Base-by-base conservation (phyloP, 2,329 filamentous ascomycete genomes). In the Penicillium sp. region DNA sequence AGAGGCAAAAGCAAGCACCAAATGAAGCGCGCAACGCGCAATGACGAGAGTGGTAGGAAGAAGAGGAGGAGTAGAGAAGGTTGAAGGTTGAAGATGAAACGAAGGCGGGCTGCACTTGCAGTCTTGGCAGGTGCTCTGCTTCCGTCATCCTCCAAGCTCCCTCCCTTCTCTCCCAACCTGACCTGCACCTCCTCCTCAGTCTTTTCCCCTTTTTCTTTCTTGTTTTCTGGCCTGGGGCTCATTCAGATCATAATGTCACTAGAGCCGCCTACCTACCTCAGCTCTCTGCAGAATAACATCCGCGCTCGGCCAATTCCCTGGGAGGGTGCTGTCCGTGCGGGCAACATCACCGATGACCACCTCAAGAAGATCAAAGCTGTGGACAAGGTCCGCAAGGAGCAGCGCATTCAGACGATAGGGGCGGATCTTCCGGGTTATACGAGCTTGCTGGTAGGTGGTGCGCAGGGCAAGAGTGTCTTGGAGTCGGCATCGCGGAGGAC, bases 341-440 rank as follows among this genome's bases (percentile, higher is more conserved):
- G 92, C 73, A 94, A 91, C 68, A 89, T 99, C 75, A 96, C 90
- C 52, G 93, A 97, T 63, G 87, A 89, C 63, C 93, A 99, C 75
- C 84, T 97, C 64, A 90, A 89, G 79, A 93, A 92, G 82, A 96
- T 99, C 77, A 92, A 92, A 75, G 90, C 92, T 55, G 90, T 97
- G 64, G 94, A 97, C 75, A 97, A 97, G 77, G 90, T 94, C 61
- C 89, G 91, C 74, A 94, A 91, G 74, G 94, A 97, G 63, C 89
- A 91, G 75, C 85, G 92, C 68, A 88, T 87, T 70, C 85, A 93
- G 68, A 88, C 86, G 15, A 86, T 97, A 56, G 89, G 96, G 71
- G 78, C 76, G 49, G 90, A 97, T 75, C 76, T 93, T 20, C 82
- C 87, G 63, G 90, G 87, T 60, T 99, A 96, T 75, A 84, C 86